phyloP scores from a whole-genome alignment of 176 grass and related monocot species.

The Hyparrhenia diplandra region DNA sequence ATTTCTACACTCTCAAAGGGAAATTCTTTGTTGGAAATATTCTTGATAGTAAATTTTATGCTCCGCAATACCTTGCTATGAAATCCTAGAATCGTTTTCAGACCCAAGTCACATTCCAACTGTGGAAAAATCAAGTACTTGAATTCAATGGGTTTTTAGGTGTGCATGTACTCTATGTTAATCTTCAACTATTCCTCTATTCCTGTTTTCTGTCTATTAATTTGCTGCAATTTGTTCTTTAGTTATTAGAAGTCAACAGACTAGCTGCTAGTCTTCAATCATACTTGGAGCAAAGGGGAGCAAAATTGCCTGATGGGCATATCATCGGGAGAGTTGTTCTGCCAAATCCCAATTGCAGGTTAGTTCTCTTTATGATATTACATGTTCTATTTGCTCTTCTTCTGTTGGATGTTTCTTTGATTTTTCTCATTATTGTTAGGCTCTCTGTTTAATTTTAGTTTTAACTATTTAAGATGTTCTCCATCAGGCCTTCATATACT shows the following conservation, averaged over 20 bases:
- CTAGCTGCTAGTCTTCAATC: conserved; percentile 73
- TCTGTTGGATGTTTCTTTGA: neutral
- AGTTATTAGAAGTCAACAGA: conserved; percentile 70
- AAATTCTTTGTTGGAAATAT: neutral
- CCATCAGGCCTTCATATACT: conserved; percentile 52
- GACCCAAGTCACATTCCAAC: neutral
- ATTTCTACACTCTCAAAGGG: neutral
- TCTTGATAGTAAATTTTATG: neutral
- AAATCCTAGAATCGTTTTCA: neutral
- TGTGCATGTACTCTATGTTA: neutral
- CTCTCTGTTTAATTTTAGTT: neutral
- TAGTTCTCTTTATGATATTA: conserved; percentile 4
- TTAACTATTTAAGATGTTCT: conserved; percentile 24
- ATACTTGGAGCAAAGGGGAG: conserved; percentile 88
- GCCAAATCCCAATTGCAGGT: conserved; percentile 73
- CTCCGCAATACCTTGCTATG: neutral
- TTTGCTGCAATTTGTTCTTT: conserved; percentile 27
- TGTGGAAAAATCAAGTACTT: neutral
- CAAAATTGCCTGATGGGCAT: conserved; percentile 56
- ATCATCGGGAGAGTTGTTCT: conserved; percentile 71
- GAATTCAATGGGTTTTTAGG: neutral
- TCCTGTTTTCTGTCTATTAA: neutral
- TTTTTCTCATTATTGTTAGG: neutral
- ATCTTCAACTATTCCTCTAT: neutral
- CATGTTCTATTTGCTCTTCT: conserved; percentile 11